Percentiles rank a stretch among this genome's conserved stretches.
phyloP scores from a whole-genome alignment of 2,329 filamentous ascomycete species.

The Penicillium capsulatum region DNA sequence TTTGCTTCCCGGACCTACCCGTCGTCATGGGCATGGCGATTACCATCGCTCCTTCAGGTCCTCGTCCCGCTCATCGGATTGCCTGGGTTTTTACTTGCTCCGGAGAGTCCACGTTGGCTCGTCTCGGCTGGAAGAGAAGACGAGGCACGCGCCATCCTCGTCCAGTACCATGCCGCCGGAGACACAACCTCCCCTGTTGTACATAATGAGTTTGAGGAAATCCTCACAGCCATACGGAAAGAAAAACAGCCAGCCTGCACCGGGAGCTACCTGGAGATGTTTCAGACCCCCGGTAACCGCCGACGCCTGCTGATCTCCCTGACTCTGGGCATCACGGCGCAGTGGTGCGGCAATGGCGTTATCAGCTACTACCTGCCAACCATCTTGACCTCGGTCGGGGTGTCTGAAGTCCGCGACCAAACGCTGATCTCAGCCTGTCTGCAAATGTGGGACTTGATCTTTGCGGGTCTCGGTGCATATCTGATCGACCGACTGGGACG shows the following conservation, averaged over 20 bases:
- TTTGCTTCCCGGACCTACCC: too few species aligned
- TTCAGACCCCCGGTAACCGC: conserved; percentile 35
- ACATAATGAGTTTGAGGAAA: conserved; percentile 43
- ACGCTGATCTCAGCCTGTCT: too few species aligned
- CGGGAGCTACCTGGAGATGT: conserved; percentile 37
- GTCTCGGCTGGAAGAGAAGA: conserved; percentile 40
- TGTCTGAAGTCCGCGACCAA: too few species aligned
- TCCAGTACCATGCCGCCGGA: conserved; percentile 45
- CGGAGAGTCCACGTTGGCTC: conserved; percentile 50
- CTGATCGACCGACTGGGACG: too few species aligned
- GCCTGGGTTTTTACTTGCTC: conserved; percentile 16
- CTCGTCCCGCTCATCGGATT: conserved; percentile 24
- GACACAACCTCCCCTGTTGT: conserved; percentile 40
- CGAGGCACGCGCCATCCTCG: conserved; percentile 42
- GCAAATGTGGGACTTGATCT: too few species aligned
- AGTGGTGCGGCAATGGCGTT: conserved; percentile 33
- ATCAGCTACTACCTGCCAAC: too few species aligned
- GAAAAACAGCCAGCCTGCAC: conserved; percentile 42
- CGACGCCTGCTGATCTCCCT: conserved; percentile 42
- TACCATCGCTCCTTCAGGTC: conserved; percentile 44
- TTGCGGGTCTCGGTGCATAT: too few species aligned
- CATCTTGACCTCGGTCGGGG: too few species aligned
- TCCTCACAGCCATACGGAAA: conserved; percentile 46
- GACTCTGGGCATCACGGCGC: conserved; percentile 32
- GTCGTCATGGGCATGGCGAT: conserved; percentile 48